A percentile compares a stretch with the other conserved stretches of the same genome.
phyloP scores from a whole-genome alignment of 768 basidiomycete genomes.

The Lactarius pseudohatsudake region DNA sequence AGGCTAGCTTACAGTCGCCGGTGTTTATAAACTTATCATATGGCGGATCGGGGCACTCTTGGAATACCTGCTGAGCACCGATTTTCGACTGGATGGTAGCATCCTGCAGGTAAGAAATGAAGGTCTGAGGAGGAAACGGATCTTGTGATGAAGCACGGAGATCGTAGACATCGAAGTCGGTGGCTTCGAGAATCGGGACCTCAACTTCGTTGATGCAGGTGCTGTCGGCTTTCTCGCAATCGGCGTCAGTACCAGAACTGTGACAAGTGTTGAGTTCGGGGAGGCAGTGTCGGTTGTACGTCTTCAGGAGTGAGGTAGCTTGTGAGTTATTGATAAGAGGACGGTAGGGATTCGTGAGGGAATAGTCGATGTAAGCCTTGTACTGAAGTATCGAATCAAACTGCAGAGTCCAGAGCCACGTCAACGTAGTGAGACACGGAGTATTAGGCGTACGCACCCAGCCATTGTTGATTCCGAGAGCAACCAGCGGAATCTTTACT shows the following conservation, averaged over 20 bases:
- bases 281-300: slow-evolving; percentile 39
- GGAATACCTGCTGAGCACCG: slow-evolving; percentile 40
- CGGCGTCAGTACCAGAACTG: slow-evolving; percentile 42
- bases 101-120: slow-evolving; percentile 27
- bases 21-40: slow-evolving; percentile 40
- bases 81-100: slow-evolving; percentile 35
- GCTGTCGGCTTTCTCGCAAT: slow-evolving; percentile 49
- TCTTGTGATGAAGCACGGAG: slow-evolving; percentile 39
- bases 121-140: slow-evolving; percentile 40
- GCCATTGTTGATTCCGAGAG: not conserved
- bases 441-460: slow-evolving; percentile 44
- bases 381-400: slow-evolving; percentile 42
- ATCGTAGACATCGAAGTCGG: slow-evolving; percentile 47
- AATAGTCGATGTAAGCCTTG: slow-evolving; percentile 49
- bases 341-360: slow-evolving; percentile 41
- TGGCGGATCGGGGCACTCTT: slow-evolving; percentile 36
- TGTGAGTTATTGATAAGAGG: slow-evolving; percentile 3
- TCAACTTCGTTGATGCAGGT: slow-evolving; percentile 36
- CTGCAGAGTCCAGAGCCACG: not conserved
- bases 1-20: slow-evolving; percentile 44
- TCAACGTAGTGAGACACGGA: slow-evolving; percentile 38
- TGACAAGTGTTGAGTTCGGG: slow-evolving; percentile 47
- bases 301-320: not conserved
- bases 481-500: slow-evolving; percentile 44
- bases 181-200: too few relatives aligned